These are phyloP conservation scores for Nephelium lappaceum DNA, from an alignment of 345 rosid species.

Conservation along the genomic window DNA sequence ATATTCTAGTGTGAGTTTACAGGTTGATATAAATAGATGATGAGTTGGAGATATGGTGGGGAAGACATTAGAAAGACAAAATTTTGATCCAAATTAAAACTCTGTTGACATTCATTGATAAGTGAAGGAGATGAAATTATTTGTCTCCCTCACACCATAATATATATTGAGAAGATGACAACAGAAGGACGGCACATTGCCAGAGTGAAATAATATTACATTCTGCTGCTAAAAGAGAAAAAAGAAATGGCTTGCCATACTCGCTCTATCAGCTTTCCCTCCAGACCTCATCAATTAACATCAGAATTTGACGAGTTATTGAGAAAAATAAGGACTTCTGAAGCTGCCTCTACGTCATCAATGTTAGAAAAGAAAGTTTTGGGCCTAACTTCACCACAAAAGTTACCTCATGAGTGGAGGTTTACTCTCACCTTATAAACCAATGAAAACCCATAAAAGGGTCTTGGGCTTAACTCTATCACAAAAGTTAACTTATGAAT, in stretches of 20 bases:
- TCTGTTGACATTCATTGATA: background rate
- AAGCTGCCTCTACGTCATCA: slow-evolving; percentile 2
- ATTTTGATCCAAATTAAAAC: background rate
- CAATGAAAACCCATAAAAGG: too few species aligned
- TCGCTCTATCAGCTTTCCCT: slow-evolving; percentile 52
- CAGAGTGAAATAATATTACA: background rate
- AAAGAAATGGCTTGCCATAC: slow-evolving; percentile 40
- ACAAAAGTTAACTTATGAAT: too few species aligned
- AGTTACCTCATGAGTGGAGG: too few species aligned
- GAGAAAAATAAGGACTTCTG: slow-evolving; percentile 25
- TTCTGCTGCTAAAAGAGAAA: too few species aligned
- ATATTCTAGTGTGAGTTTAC: too few species aligned
- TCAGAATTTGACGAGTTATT: slow-evolving; percentile 40
- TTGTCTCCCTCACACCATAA: slow-evolving; percentile 11
- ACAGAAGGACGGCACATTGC: background rate
- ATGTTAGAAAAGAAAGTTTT: too few species aligned
- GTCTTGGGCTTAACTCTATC: too few species aligned
- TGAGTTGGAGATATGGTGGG: background rate
- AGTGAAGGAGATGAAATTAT: slow-evolving; percentile 16
- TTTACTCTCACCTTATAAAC: too few species aligned
- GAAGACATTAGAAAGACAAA: slow-evolving; percentile 5
- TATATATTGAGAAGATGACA: slow-evolving; percentile 13
- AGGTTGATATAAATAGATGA: background rate
- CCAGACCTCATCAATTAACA: slow-evolving; percentile 41
- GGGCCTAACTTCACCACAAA: too few species aligned